A percentile compares a stretch with the other conserved stretches of the same genome.
phyloP scores from a whole-genome alignment of 768 basidiomycete genomes.

The Phallus indusiatus region DNA sequence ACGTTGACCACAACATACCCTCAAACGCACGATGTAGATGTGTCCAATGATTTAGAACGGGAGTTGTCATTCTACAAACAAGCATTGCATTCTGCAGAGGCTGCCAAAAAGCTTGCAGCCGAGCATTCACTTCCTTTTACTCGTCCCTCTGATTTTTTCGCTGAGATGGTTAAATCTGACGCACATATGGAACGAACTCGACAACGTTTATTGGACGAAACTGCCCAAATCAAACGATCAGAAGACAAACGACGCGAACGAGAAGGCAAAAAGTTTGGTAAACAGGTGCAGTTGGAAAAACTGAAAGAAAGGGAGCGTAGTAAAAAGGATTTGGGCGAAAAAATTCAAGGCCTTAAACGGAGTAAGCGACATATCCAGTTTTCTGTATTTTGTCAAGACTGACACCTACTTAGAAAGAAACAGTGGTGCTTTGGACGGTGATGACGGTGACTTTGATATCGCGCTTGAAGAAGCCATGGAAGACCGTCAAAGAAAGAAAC shows the following conservation, averaged over 20 bases:
- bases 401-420: constrained; percentile 55
- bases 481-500: constrained; percentile 41
- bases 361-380: constrained; percentile 40
- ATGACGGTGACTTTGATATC: constrained; percentile 71
- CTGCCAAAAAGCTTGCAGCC: constrained; percentile 66
- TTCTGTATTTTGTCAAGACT: neutral
- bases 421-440: constrained; percentile 58
- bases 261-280: constrained; percentile 96
- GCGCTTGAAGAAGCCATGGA: constrained; percentile 84
- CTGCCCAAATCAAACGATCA: constrained; percentile 77
- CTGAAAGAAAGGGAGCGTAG: constrained; percentile 78
- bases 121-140: constrained; percentile 71
- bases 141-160: constrained; percentile 89
- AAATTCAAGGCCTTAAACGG: constrained; percentile 79
- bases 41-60: constrained; percentile 83
- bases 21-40: constrained; percentile 62
- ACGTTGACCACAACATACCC: constrained; percentile 68
- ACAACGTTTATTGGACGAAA: constrained; percentile 80
- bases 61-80: constrained; percentile 97
- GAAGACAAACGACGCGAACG: constrained; percentile 89
- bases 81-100: constrained; percentile 74
- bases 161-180: constrained; percentile 98
- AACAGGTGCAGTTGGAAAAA: constrained; percentile 94
- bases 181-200: constrained; percentile 97
- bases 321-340: constrained; percentile 89